Evolutionary conservation across 805 yeast genomes (phyloP), one percentile per base, ranked within the genome.

Genomic region (Sugiyamaella valdiviana): DNA sequence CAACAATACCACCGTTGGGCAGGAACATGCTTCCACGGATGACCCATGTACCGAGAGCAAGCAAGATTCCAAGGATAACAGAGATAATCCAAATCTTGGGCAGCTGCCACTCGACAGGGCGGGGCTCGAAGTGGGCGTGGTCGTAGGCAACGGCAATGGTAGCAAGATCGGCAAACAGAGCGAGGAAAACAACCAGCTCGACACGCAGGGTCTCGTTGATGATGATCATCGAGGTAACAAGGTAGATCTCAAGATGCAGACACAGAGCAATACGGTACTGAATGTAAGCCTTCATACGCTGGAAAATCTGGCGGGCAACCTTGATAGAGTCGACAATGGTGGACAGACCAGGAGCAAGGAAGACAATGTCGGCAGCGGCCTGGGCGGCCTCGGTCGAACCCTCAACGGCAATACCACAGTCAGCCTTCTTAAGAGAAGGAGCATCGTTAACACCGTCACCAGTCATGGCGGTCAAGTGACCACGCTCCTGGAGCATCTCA

Each of bases 391-490:
- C 96, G 62, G 95, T 85, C 65, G 95, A 90, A 83, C 95, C 96
- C 78, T 88, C 95, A 72, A 88, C 96, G 68, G 96, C 96, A 78
- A 88, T 88, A 85, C 96, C 96, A 65, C 85, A 80, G 69, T 82
- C 89, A 65, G 95, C 95, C 80, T 88, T 88, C 88, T 88, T 88
- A 75, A 88, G 80, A 58, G 96, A 88, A 66, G 96, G 96, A 65
- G 96, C 95, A 76, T 88, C 96, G 79, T 88, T 88, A 70, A 88
- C 96, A 86, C 96, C 96, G 71, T 88, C 96, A 85, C 96, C 96
- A 78, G 96, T 88, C 96, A 88, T 88, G 74, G 96, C 96, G 75
- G 89, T 95, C 75, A 88, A 80, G 83, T 85, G 87, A 75, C 96
- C 96, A 80, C 95, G 83, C 71, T 83, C 79, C 79, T 88, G 96